A percentile compares a stretch with the other conserved stretches of the same genome.
Evolutionary conservation across 768 basidiomycete genomes (phyloP).

Genomic region (Tulasnella sp.): DNA sequence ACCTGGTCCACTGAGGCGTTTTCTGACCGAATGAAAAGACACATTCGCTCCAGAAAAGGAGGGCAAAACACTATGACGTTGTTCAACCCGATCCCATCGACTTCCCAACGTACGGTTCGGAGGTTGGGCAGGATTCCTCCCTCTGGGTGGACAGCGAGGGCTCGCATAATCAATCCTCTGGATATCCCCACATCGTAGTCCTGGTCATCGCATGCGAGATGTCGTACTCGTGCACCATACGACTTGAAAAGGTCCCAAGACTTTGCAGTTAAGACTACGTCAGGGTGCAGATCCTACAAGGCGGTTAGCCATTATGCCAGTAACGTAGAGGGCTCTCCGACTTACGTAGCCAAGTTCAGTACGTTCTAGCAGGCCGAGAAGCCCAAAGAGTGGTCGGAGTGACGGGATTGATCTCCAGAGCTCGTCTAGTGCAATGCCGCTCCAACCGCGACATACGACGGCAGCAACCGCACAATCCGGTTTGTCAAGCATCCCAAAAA

Average conservation of each 20-base stretch:
- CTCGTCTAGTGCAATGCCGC: background rate
- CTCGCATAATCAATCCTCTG: background rate
- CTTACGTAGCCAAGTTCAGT: background rate
- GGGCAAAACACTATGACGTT: background rate
- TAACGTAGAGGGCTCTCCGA: background rate
- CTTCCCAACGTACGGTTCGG: background rate
- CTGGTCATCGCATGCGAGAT: background rate
- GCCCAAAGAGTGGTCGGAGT: background rate
- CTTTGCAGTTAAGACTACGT: background rate
- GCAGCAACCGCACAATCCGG: background rate
- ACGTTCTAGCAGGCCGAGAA: background rate
- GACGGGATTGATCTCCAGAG: background rate
- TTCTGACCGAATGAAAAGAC: background rate
- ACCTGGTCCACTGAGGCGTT: background rate
- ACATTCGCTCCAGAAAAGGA: background rate
- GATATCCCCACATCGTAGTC: background rate
- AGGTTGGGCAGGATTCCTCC: background rate
- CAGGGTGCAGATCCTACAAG: background rate
- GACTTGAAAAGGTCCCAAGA: background rate
- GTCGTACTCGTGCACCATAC: background rate
- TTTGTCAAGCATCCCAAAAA: background rate
- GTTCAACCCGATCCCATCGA: background rate
- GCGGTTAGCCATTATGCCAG: background rate
- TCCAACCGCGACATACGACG: background rate
- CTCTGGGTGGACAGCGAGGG: background rate